phyloP scores from a whole-genome alignment of 345 rosid species.

The Salix udensis region DNA sequence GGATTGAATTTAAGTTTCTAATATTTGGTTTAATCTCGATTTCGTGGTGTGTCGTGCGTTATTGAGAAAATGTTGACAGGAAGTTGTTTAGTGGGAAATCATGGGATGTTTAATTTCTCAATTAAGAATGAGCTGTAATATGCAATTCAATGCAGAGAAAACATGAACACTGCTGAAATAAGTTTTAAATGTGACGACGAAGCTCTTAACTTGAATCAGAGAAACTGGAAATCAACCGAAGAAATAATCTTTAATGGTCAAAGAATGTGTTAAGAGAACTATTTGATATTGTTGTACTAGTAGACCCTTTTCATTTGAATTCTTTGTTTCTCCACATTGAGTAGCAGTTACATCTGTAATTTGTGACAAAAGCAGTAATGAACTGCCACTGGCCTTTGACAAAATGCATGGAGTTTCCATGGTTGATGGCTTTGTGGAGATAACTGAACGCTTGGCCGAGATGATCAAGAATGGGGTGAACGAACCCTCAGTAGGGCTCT shows the following conservation, averaged over 20 bases:
- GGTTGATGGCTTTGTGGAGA: slow-evolving; percentile 86
- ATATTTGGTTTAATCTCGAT: background rate
- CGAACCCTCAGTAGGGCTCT: slow-evolving; percentile 90
- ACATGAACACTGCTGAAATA: background rate
- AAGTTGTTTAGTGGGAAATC: background rate
- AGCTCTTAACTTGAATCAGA: background rate
- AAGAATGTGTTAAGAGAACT: background rate
- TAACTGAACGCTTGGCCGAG: slow-evolving; percentile 78
- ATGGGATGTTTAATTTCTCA: background rate
- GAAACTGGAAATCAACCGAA: background rate
- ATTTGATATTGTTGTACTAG: background rate
- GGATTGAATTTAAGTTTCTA: background rate
- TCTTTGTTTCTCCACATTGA: slow-evolving; percentile 11
- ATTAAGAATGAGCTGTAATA: background rate
- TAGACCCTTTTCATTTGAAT: background rate
- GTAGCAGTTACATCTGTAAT: slow-evolving; percentile 5
- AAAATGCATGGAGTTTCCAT: slow-evolving; percentile 94
- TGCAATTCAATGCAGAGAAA: background rate
- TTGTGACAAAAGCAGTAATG: slow-evolving; percentile 45
- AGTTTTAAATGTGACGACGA: background rate
- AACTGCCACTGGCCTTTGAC: slow-evolving; percentile 37
- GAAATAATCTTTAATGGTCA: background rate
- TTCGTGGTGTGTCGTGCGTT: background rate
- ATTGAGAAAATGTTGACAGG: too few relatives aligned
- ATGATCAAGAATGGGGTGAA: slow-evolving; percentile 90